These are phyloP conservation scores for Metarhizium robertsii DNA, from an alignment of 2,329 filamentous ascomycete genomes.

Conservation along the genomic window DNA sequence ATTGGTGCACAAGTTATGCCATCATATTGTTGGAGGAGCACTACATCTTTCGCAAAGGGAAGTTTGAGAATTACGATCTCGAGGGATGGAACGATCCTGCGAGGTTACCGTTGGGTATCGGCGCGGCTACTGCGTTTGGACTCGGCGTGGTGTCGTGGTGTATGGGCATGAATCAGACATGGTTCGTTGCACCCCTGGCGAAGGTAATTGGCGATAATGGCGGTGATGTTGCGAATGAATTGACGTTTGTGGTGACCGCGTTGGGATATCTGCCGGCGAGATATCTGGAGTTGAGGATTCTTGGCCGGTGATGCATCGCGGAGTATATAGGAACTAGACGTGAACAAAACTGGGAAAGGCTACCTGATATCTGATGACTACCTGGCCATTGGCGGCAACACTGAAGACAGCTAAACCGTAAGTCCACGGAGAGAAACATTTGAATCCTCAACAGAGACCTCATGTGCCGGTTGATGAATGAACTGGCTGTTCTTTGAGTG, in stretches of 20 bases:
- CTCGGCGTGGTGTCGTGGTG: slow-evolving; percentile 36
- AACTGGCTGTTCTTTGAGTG: too few species aligned
- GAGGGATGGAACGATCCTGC: slow-evolving; percentile 34
- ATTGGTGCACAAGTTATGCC: slow-evolving; percentile 34
- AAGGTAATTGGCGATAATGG: slow-evolving; percentile 46
- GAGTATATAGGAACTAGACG: too few species aligned
- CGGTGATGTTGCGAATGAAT: slow-evolving; percentile 41
- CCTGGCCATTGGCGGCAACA: too few species aligned
- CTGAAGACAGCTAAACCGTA: too few species aligned
- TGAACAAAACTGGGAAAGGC: too few species aligned
- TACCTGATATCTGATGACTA: too few species aligned
- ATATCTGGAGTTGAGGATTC: slow-evolving; percentile 27
- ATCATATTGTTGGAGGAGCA: slow-evolving; percentile 32
- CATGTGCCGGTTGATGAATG: too few species aligned
- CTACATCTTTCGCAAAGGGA: slow-evolving; percentile 29
- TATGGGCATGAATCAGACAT: slow-evolving; percentile 45
- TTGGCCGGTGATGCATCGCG: slow-evolving; percentile 8
- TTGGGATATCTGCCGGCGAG: slow-evolving; percentile 30
- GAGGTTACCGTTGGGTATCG: slow-evolving; percentile 30
- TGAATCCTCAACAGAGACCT: too few species aligned
- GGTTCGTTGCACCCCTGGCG: slow-evolving; percentile 48
- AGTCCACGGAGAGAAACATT: too few species aligned
- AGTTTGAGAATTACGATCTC: slow-evolving; percentile 31
- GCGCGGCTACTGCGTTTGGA: slow-evolving; percentile 31
- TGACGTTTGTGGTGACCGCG: slow-evolving; percentile 33